These are phyloP conservation scores for Nitzschia putrida DNA, from an alignment of 108 stramenopile genomes.

Conservation along the genomic window DNA sequence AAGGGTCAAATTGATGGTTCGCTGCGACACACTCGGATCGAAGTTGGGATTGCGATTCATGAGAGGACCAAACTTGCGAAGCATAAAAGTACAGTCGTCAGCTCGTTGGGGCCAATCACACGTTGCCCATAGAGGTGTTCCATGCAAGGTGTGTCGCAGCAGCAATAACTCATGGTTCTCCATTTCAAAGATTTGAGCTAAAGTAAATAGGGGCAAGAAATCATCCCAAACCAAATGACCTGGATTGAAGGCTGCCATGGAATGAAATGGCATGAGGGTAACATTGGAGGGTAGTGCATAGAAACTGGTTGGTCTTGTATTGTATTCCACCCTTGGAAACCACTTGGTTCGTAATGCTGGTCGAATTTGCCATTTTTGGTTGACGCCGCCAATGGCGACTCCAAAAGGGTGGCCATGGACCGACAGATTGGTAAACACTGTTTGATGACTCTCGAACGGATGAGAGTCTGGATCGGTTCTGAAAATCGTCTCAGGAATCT, in stretches of 20 bases:
- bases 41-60: slow-evolving; percentile 23
- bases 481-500: background rate
- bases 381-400: slow-evolving; percentile 57
- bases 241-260: slow-evolving; percentile 52
- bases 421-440: slow-evolving; percentile 3
- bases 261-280: slow-evolving; percentile 57
- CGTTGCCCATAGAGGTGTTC: slow-evolving; percentile 28
- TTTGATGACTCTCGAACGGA: slow-evolving; percentile 10
- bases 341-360: slow-evolving; percentile 41
- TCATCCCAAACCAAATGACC: slow-evolving; percentile 69
- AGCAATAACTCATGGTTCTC: slow-evolving; percentile 11
- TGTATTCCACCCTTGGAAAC: slow-evolving; percentile 42
- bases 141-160: slow-evolving; percentile 33
- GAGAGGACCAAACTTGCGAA: slow-evolving; percentile 55
- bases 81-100: slow-evolving; percentile 33
- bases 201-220: slow-evolving; percentile 31
- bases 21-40: slow-evolving; percentile 17
- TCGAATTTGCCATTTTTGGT: slow-evolving; percentile 48
- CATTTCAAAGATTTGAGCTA: slow-evolving; percentile 47
- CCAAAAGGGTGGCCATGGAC: slow-evolving; percentile 13
- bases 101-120: slow-evolving; percentile 44
- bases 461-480: background rate
- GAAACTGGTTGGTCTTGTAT: background rate
- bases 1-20: background rate
- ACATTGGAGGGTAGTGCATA: slow-evolving; percentile 39